These are phyloP conservation scores for Yarrowia keelungensis DNA, from an alignment of 805 yeast species.

Conservation along the genomic window DNA sequence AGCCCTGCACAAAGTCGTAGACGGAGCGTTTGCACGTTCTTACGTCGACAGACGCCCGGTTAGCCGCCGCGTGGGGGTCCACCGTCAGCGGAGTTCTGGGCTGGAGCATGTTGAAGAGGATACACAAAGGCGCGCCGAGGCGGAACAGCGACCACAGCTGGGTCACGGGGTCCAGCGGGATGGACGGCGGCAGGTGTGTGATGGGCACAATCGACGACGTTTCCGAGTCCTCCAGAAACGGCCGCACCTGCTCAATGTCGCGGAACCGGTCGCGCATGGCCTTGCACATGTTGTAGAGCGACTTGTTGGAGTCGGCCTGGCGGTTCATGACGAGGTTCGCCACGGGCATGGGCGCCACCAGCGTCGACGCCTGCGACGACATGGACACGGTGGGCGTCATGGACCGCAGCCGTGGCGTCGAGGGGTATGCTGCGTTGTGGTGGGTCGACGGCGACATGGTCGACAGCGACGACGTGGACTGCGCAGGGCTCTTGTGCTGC, in stretches of 20 bases:
- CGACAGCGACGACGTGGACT: conserved; percentile 4
- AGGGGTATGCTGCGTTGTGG: conserved; percentile 5
- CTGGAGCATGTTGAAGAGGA: conserved; percentile 74
- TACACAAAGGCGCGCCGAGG: conserved; percentile 90
- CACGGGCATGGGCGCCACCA: conserved; percentile 34
- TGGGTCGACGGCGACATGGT: neutral
- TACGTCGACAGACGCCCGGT: conserved; percentile 67
- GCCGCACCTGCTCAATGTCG: conserved; percentile 68
- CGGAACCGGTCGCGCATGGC: conserved; percentile 63
- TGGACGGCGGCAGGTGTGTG: conserved; percentile 61
- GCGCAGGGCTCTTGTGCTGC: conserved; percentile 18
- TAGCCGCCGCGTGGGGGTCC: conserved; percentile 32
- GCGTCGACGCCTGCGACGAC: conserved; percentile 18
- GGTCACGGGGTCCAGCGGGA: conserved; percentile 87
- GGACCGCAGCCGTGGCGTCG: conserved; percentile 32
- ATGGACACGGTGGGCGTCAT: conserved; percentile 30
- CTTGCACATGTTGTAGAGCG: conserved; percentile 71
- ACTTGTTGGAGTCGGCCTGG: conserved; percentile 53
- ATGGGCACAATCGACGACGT: conserved; percentile 64
- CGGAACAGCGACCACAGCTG: conserved; percentile 87
- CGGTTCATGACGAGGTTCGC: conserved; percentile 37
- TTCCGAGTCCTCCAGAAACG: conserved; percentile 57
- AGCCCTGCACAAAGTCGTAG: conserved; percentile 87
- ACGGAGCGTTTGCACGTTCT: conserved; percentile 89
- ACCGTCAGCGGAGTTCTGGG: conserved; percentile 56